A percentile compares a stretch with the other conserved stretches of the same genome.
These are phyloP conservation scores for Leccinum rimulosum DNA, from an alignment of 768 basidiomycete species.

Conservation along the genomic window DNA sequence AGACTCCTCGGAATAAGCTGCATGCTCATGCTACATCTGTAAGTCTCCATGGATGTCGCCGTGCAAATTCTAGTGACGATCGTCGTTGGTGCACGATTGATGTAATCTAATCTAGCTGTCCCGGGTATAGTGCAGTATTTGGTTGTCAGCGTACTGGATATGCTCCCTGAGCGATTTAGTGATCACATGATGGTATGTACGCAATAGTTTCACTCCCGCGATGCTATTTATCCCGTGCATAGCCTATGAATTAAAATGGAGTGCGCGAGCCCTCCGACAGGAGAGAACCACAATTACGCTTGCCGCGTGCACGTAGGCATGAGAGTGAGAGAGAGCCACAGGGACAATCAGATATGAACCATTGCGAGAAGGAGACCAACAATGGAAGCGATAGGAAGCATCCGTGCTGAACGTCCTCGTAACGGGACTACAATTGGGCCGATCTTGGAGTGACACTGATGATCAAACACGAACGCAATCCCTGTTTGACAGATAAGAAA, in stretches of 20 bases:
- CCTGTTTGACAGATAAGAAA: neutral
- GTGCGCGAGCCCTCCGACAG: neutral
- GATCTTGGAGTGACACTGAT: neutral
- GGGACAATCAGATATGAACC: neutral
- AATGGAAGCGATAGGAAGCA: neutral
- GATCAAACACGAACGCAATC: neutral
- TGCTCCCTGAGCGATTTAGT: neutral
- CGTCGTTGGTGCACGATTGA: neutral
- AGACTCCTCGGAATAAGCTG: neutral
- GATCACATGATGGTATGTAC: neutral
- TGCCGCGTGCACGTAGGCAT: neutral
- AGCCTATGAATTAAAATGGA: neutral
- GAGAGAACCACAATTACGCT: neutral
- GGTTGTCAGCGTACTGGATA: neutral
- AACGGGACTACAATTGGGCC: neutral
- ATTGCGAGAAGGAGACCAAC: neutral
- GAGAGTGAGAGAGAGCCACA: neutral
- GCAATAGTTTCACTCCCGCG: neutral
- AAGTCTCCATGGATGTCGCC: constrained; percentile 43
- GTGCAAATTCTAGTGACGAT: neutral
- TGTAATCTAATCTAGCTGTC: neutral
- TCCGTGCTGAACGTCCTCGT: neutral
- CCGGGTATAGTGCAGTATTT: neutral
- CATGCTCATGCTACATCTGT: constrained; percentile 41
- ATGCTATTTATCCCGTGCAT: neutral